These are phyloP conservation scores for Babesia caballi DNA, from an alignment of 169 alveolate genomes.

Conservation along the genomic window DNA sequence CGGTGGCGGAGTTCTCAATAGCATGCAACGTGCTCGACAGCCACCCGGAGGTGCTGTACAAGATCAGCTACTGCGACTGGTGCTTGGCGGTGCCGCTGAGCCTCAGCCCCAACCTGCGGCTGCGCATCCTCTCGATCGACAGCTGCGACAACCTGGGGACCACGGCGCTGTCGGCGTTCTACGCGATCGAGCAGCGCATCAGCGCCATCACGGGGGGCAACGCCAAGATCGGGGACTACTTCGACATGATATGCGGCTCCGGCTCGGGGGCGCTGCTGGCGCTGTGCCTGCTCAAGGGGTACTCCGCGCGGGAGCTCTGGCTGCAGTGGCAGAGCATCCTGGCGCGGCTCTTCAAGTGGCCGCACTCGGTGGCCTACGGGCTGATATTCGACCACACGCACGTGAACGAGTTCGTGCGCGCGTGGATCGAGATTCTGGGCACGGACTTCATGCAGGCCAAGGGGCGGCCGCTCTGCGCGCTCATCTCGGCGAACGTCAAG, in stretches of 20 bases:
- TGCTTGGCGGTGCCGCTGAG: slow-evolving; percentile 31
- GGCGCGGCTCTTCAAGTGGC: slow-evolving; percentile 68
- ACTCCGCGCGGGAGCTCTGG: slow-evolving; percentile 61
- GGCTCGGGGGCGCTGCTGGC: slow-evolving; percentile 79
- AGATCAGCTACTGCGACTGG: slow-evolving; percentile 53
- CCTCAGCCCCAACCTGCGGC: slow-evolving; percentile 34
- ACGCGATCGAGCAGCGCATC: slow-evolving; percentile 67
- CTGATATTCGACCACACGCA: slow-evolving; percentile 70
- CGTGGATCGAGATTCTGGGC: slow-evolving; percentile 67
- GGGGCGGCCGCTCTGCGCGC: slow-evolving; percentile 63
- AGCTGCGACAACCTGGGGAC: slow-evolving; percentile 78
- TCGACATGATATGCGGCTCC: slow-evolving; percentile 77
- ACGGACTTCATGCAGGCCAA: slow-evolving; percentile 61
- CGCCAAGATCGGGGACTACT: slow-evolving; percentile 71
- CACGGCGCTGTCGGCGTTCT: slow-evolving; percentile 66
- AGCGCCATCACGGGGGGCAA: slow-evolving; percentile 60
- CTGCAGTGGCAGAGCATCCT: slow-evolving; percentile 58
- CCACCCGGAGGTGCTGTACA: slow-evolving; percentile 36
- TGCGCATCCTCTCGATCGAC: slow-evolving; percentile 76
- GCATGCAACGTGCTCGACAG: background rate
- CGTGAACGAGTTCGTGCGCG: slow-evolving; percentile 49
- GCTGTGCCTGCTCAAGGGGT: slow-evolving; percentile 70
- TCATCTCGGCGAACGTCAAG: slow-evolving; percentile 78
- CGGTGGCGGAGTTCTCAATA: slow-evolving; percentile 1
- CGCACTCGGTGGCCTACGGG: slow-evolving; percentile 72